phyloP scores from a whole-genome alignment of 2,329 filamentous ascomycete genomes.

The Ciborinia camelliae region DNA sequence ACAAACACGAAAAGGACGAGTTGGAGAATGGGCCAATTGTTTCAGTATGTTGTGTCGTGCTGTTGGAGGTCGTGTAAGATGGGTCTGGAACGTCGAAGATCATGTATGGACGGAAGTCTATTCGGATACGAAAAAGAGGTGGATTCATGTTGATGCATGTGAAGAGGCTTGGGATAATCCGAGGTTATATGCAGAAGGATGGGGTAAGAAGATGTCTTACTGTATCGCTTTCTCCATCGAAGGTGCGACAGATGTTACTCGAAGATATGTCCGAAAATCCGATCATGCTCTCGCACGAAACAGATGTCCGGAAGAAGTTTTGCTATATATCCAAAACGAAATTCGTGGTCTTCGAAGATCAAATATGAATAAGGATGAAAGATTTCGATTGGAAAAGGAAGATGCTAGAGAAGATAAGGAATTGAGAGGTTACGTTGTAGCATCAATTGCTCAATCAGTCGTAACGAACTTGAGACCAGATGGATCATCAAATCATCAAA shows the following conservation, averaged over 20 bases:
- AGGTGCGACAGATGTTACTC: slow-evolving; percentile 64
- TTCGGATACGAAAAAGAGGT: slow-evolving; percentile 86
- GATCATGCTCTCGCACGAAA: slow-evolving; percentile 72
- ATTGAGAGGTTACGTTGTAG: slow-evolving; percentile 69
- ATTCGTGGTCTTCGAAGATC: slow-evolving; percentile 79
- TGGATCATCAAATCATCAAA: slow-evolving; percentile 23
- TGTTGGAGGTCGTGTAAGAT: slow-evolving; percentile 83
- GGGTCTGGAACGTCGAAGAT: slow-evolving; percentile 98
- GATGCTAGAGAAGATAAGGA: slow-evolving; percentile 73
- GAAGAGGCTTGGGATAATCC: slow-evolving; percentile 96
- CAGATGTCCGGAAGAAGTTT: slow-evolving; percentile 80
- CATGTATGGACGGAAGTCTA: slow-evolving; percentile 98
- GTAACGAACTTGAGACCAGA: slow-evolving; percentile 32
- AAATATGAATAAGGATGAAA: slow-evolving; percentile 82
- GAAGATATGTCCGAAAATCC: slow-evolving; percentile 67
- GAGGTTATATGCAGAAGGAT: slow-evolving; percentile 86
- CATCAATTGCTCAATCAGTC: slow-evolving; percentile 69
- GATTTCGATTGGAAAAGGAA: slow-evolving; percentile 76
- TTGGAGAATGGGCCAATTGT: slow-evolving; percentile 97
- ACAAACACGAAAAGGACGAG: slow-evolving; percentile 79
- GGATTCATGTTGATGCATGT: slow-evolving; percentile 95
- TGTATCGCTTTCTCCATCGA: slow-evolving; percentile 96
- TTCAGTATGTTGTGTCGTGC: slow-evolving; percentile 98
- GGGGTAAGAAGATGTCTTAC: slow-evolving; percentile 95
- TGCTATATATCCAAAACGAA: slow-evolving; percentile 88